Conservation (phyloP, 2,329 filamentous ascomycete species). For the Cytospora piceicola region DNA sequence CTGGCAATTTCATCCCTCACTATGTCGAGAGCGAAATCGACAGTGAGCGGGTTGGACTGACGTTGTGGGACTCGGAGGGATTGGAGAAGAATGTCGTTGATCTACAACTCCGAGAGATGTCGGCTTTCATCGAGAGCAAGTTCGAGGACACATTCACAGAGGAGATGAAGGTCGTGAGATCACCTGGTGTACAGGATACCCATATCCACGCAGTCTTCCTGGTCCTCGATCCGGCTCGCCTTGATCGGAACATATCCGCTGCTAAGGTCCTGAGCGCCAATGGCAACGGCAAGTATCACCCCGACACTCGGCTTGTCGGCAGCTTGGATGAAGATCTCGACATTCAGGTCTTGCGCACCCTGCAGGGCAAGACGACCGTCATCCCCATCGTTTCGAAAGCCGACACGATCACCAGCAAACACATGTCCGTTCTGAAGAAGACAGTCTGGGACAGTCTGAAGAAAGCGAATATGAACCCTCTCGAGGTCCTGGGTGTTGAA, state of each 20-base stretch:
- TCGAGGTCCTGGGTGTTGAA: slow-evolving; percentile 83
- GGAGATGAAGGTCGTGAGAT: slow-evolving; percentile 95
- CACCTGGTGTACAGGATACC: slow-evolving; percentile 90
- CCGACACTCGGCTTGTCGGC: slow-evolving; percentile 56
- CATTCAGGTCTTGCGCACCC: slow-evolving; percentile 81
- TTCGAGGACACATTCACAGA: slow-evolving; percentile 98
- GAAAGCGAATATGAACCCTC: slow-evolving; percentile 81
- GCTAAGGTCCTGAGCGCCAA: slow-evolving; percentile 60
- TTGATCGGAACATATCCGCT: slow-evolving; percentile 80
- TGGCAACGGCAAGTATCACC: slow-evolving; percentile 52
- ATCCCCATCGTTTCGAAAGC: slow-evolving; percentile 96
- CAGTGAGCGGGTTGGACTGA: slow-evolving; percentile 86
- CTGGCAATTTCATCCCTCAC: slow-evolving; percentile 79
- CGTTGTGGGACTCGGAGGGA: slow-evolving; percentile 94
- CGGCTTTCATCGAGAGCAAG: slow-evolving; percentile 92
- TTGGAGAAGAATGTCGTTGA: slow-evolving; percentile 95
- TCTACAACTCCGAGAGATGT: slow-evolving; percentile 89
- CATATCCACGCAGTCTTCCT: slow-evolving; percentile 97
- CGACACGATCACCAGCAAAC: slow-evolving; percentile 91
- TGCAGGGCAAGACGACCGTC: slow-evolving; percentile 92
- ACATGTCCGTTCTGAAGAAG: slow-evolving; percentile 91
- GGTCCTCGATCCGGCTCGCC: slow-evolving; percentile 81
- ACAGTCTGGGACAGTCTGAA: slow-evolving; percentile 88
- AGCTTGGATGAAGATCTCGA: slow-evolving; percentile 88
- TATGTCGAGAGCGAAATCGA: slow-evolving; percentile 96